Base-by-base conservation (phyloP, 192 early-diverging fungal genomes). In the Podila epigama region DNA sequence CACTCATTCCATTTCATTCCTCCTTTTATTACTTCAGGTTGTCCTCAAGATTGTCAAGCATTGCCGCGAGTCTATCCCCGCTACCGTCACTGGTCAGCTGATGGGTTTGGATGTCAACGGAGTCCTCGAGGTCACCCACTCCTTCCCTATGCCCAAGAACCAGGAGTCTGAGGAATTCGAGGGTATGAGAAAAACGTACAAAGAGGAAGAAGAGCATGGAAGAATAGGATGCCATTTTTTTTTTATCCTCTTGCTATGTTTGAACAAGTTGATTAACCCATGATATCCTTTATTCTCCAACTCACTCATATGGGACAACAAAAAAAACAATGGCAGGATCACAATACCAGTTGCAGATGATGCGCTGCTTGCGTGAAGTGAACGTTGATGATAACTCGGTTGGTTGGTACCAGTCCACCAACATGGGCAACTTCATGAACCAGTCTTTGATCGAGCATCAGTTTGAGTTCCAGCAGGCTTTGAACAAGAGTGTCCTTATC, bases 1-100 rank as follows among this genome's bases (percentile, higher is more conserved):
- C 67, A 32, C 35, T 33, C 28, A 25, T 16, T n/a, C 35, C 22
- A 3, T 22, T 11, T 9, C 20, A 41, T 28, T 55, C 37, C 39
- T 32, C 22, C n/a, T 4, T 40, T 37, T 56, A 12, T 18, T 20
- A 36, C 18, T 54, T 44, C 66, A 88, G 87, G 93, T 95, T 39
- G 87, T 96, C n/a, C 84, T 98, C 41, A 94, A 97, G 86, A 98
- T 99, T 82, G 89, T 94, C 77, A 99, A 99, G 87, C 97, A 98
- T 84, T 91, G 93, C 83, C 89, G 93, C 48, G 93, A 95, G 84
- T 88, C 80, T 63, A 86, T 87, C 81, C 94, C 91, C 58, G 85
- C 83, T 56, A 82, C 88, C 58, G 91, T 90, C 78, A 95, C 94
- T 68, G 98, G 98, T 37, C 92, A 96, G 81, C 85, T 99, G 35